phyloP scores from a whole-genome alignment of 1,284 basidiomycete genomes.

The Ganoderma boninense region DNA sequence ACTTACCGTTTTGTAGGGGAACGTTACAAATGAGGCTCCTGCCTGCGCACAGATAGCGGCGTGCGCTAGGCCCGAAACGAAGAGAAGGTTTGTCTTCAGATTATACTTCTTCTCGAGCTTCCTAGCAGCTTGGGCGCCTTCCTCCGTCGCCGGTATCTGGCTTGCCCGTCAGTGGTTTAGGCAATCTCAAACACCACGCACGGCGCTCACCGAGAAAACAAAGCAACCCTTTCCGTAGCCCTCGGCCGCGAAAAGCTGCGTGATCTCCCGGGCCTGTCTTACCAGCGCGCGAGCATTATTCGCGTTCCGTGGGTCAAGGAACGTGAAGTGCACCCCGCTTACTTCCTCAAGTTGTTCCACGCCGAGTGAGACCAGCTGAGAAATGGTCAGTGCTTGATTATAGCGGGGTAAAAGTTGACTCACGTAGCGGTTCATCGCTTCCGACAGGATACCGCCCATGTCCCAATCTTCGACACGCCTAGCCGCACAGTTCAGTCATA shows the following conservation, averaged over 20 bases:
- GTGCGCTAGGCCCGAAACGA: conserved; percentile 61
- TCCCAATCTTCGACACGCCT: conserved; percentile 24
- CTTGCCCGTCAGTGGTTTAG: conserved; percentile 11
- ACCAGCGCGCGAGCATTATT: conserved; percentile 49
- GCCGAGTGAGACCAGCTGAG: conserved; percentile 61
- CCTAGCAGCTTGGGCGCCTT: conserved; percentile 58
- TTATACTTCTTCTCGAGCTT: conserved; percentile 46
- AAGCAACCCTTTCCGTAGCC: conserved; percentile 50
- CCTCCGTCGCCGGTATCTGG: conserved; percentile 66
- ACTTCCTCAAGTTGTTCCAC: conserved; percentile 50
- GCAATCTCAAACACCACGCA: background rate
- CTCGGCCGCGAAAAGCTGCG: conserved; percentile 49
- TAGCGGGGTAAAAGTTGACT: conserved; percentile 4
- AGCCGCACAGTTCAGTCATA: conserved; percentile 5
- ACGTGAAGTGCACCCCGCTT: conserved; percentile 57
- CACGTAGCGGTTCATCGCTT: conserved; percentile 34
- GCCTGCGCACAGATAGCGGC: conserved; percentile 62
- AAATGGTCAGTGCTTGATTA: conserved; percentile 14
- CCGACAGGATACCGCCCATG: conserved; percentile 17
- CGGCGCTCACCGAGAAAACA: conserved; percentile 56
- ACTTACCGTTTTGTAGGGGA: conserved; percentile 59
- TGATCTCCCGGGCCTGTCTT: conserved; percentile 48
- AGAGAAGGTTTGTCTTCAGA: conserved; percentile 59
- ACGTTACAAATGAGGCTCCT: conserved; percentile 54
- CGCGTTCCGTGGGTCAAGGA: conserved; percentile 56